These are phyloP conservation scores for Aspergillus vadensis DNA, from an alignment of 2,329 filamentous ascomycete genomes.

Conservation along the genomic window DNA sequence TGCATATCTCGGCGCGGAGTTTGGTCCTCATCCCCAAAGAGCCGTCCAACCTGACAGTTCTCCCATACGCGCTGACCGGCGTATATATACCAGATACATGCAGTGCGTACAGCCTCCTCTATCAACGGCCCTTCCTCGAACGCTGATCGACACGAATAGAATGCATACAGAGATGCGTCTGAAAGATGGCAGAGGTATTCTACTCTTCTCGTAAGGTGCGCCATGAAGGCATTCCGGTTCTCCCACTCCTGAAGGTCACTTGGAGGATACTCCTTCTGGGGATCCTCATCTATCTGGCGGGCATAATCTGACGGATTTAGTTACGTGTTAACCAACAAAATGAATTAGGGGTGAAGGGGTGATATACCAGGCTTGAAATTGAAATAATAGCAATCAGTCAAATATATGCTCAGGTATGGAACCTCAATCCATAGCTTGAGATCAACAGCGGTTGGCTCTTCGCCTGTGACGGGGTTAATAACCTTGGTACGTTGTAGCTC, in stretches of 20 bases:
- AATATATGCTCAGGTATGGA: neutral
- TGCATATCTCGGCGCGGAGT: neutral
- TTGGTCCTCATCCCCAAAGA: neutral
- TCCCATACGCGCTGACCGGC: neutral
- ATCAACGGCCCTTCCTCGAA: neutral
- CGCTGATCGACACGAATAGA: neutral
- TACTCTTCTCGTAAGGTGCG: neutral
- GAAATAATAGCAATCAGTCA: neutral
- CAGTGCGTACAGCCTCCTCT: neutral
- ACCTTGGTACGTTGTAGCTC: neutral
- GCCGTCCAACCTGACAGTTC: neutral
- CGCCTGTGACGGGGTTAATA: neutral
- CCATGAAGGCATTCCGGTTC: constrained; percentile 1
- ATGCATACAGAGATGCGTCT: neutral
- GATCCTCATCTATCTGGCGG: too few relatives aligned
- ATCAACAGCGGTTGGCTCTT: neutral
- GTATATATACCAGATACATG: neutral
- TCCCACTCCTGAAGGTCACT: neutral
- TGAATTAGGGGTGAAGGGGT: too few relatives aligned
- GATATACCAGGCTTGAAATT: neutral
- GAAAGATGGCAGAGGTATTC: neutral
- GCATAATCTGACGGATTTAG: neutral
- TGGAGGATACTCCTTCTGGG: neutral
- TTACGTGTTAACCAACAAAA: too few relatives aligned
- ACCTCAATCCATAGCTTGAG: neutral